These are phyloP conservation scores for Meredithiella fracta DNA, from an alignment of 2,329 filamentous ascomycete species.

Conservation along the genomic window DNA sequence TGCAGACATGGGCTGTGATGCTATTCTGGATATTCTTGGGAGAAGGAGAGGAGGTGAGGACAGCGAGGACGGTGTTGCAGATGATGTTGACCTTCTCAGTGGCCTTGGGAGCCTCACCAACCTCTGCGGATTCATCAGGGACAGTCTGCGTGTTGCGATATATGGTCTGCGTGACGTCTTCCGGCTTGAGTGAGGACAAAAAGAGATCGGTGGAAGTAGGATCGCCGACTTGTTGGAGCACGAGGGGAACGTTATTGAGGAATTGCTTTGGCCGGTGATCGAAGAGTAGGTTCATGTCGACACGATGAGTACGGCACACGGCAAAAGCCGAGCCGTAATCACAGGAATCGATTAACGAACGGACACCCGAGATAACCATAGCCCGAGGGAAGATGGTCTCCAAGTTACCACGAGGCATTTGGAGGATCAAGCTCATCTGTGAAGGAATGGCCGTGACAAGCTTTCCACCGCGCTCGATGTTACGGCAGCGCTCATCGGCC, in stretches of 20 bases:
- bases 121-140: constrained; percentile 12
- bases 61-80: constrained; percentile 66
- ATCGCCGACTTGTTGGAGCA: constrained; percentile 72
- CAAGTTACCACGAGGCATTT: constrained; percentile 90
- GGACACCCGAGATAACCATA: constrained; percentile 79
- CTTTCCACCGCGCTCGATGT: constrained; percentile 73
- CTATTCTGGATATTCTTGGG: constrained; percentile 64
- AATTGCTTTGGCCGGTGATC: constrained; percentile 86
- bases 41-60: constrained; percentile 44
- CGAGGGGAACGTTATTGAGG: constrained; percentile 54
- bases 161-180: constrained; percentile 86
- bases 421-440: constrained; percentile 68
- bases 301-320: constrained; percentile 78
- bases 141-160: constrained; percentile 65
- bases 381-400: constrained; percentile 90
- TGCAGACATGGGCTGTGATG: constrained; percentile 89
- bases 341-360: constrained; percentile 60
- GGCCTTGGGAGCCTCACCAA: constrained; percentile 1
- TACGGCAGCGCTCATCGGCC: constrained; percentile 79
- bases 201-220: constrained; percentile 78
- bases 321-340: constrained; percentile 74
- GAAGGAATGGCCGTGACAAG: constrained; percentile 82
- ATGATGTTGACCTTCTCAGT: constrained; percentile 66
- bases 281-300: constrained; percentile 95
- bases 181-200: constrained; percentile 73